These are phyloP conservation scores for Tuber umbilicatum DNA, from an alignment of 495 filamentous ascomycete species.

Conservation along the genomic window DNA sequence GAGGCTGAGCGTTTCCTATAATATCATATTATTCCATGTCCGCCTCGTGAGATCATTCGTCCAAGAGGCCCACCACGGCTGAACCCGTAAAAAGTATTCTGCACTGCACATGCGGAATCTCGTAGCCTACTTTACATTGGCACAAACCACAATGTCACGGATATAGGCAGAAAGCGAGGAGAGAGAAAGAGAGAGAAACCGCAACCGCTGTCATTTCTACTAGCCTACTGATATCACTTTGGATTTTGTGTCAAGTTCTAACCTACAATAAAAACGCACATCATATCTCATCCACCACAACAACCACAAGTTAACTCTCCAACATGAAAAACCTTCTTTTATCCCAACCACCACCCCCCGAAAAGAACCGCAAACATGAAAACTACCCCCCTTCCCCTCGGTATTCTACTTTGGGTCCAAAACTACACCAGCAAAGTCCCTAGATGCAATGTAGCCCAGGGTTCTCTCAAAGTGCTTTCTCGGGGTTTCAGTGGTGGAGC, in stretches of 20 bases:
- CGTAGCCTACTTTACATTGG: conserved; percentile 1
- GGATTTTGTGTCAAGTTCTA: conserved; percentile 2
- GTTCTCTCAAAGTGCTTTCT: conserved; percentile 89
- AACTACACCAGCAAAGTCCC: conserved; percentile 88
- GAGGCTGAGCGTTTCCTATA: neutral
- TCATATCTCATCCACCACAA: conserved; percentile 11
- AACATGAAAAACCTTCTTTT: conserved; percentile 7
- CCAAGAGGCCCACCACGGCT: neutral
- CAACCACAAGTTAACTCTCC: conserved; percentile 5
- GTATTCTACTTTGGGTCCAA: conserved; percentile 47
- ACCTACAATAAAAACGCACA: conserved; percentile 14
- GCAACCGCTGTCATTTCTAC: conserved; percentile 18
- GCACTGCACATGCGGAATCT: neutral
- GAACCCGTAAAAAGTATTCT: neutral
- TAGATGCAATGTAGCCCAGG: conserved; percentile 79
- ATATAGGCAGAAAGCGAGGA: neutral
- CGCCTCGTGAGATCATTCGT: neutral
- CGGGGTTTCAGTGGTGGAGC: conserved; percentile 71
- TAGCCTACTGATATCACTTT: neutral
- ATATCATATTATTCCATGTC: neutral
- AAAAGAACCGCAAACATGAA: conserved; percentile 17
- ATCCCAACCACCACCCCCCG: conserved; percentile 1
- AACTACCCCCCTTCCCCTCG: neutral
- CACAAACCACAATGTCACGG: conserved; percentile 6
- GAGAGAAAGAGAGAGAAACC: neutral